Evolutionary conservation across 768 basidiomycete species (phyloP), one percentile per base, ranked within the genome.

Genomic region (Gymnopilus junonius): DNA sequence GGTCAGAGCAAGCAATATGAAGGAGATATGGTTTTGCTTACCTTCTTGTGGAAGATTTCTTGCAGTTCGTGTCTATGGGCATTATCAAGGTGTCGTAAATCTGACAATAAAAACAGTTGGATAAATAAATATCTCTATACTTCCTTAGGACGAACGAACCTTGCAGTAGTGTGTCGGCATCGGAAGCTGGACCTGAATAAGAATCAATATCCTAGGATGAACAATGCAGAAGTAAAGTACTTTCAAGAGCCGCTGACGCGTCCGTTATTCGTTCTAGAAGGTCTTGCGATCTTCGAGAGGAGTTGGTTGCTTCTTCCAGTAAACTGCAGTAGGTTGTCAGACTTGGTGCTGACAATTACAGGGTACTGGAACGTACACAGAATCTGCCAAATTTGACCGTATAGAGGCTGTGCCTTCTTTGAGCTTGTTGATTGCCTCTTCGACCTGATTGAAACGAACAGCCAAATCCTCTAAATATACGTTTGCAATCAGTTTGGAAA

Each of bases 21-120:
- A n/a, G 15, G 46, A 29, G 8, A 1, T 50, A 55, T 34, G 20
- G 35, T n/a, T 34, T 35, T 29, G 67, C 64, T 45, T 71, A 88
- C 87, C 79, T 88, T 89, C 39, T 83, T 74, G 54, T 84, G 78
- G 0, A 83, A 80, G 20, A 90, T 82, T 42, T 81, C 76, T 56
- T 82, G 82, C 7, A 92, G 76, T 71, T 92, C 90, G 56, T 80
- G 76, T 27, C 91, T 84, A 27, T 92, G 81, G 29, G 77, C 71
- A n/a, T 75, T 75, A 66, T 94, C 92, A 8, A 85, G 77, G 59
- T 87, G 86, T 37, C 83, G 83, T 42, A 93, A 81, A 53, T 92
- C 91, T 91, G 27, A 21, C 8, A 15, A 23, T 15, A 17, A 56
- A 20, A 34, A 7, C 34, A 1, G 14, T 15, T 14, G 17, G 11